These are phyloP conservation scores for Paraconiothyrium sp. DNA, from an alignment of 2,329 filamentous ascomycete genomes.

Conservation along the genomic window DNA sequence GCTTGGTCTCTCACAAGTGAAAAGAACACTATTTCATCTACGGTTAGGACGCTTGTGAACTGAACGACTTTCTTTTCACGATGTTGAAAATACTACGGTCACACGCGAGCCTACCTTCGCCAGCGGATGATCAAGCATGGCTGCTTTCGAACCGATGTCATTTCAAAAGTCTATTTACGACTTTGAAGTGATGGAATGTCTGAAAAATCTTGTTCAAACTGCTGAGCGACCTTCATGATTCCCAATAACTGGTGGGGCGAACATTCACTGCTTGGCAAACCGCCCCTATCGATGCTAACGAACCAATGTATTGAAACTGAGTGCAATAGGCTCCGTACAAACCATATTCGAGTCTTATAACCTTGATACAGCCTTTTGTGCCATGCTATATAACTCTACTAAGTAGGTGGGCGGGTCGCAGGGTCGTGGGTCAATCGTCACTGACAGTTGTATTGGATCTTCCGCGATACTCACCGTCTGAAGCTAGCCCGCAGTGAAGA, in stretches of 20 bases:
- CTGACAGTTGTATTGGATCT: not conserved
- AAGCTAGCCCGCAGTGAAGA: not conserved
- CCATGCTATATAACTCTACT: not conserved
- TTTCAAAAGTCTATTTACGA: too few relatives aligned
- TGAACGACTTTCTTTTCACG: too few relatives aligned
- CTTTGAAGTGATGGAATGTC: too few relatives aligned
- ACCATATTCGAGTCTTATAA: too few relatives aligned
- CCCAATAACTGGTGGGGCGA: not conserved
- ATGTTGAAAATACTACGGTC: too few relatives aligned
- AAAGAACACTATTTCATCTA: too few relatives aligned
- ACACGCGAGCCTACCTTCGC: too few relatives aligned
- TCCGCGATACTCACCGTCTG: too few relatives aligned
- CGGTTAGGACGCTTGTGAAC: too few relatives aligned
- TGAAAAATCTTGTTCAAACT: not conserved
- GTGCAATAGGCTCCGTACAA: not conserved
- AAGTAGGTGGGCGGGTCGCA: not conserved
- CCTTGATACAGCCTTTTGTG: not conserved
- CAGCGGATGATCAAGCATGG: too few relatives aligned
- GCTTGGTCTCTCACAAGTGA: too few relatives aligned
- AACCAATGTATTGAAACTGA: not conserved
- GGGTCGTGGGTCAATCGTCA: not conserved
- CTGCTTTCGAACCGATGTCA: too few relatives aligned
- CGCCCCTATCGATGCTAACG: not conserved
- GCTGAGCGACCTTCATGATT: not conserved
- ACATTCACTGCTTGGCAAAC: conserved; percentile 14